Base-by-base conservation (phyloP, 345 rosid genomes). In the Citrus inodora region DNA sequence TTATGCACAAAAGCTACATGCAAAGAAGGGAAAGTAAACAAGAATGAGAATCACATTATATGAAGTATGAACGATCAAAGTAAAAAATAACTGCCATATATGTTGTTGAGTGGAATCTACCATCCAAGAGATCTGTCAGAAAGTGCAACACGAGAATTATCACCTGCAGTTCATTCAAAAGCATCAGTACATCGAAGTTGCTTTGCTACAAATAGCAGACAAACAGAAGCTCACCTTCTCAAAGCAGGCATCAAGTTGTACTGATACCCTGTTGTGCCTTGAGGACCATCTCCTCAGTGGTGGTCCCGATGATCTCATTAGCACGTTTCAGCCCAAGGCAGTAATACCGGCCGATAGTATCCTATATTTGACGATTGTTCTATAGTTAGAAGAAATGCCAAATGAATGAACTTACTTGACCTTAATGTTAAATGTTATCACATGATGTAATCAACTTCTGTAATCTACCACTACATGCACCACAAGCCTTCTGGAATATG, bases 221-320 rank as follows among this genome's bases (percentile, higher is more conserved):
- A 71, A 62, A 66, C 51, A 35, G 72, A 70, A 70, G 27, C 73
- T 60, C 70, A 79, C 80, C 82, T 71, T 78, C 64, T 7, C 79
- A 78, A 32, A 70, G 75, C 46, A 77, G 51, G 28, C 76, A 68
- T 89, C 85, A 90, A 83, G 84, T 55, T 55, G 87, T 25, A 64
- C 53, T 74, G 37, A 76, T 53, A 28, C 88, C 93, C 81, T 88
- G 92, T 80, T 82, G 90, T 69, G 94, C 95, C 90, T 88, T 92
- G 5, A 92, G 96, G 76, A 95, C 93, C 58, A 95, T 84, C 86
- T 93, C 98, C 88, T 95, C 97, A 0, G 97, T 93, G 37, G 97
- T 95, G 25, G 89, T 90, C 53, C 98, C 97, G 33, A 93, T 93
- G 67, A 90, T 90, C 86, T 96, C 98, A 32, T 95, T 93, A 13